Percentiles rank a stretch among this genome's conserved stretches.
These are phyloP conservation scores for Podaxis mareebaensis DNA, from an alignment of 768 basidiomycete species.

Conservation along the genomic window DNA sequence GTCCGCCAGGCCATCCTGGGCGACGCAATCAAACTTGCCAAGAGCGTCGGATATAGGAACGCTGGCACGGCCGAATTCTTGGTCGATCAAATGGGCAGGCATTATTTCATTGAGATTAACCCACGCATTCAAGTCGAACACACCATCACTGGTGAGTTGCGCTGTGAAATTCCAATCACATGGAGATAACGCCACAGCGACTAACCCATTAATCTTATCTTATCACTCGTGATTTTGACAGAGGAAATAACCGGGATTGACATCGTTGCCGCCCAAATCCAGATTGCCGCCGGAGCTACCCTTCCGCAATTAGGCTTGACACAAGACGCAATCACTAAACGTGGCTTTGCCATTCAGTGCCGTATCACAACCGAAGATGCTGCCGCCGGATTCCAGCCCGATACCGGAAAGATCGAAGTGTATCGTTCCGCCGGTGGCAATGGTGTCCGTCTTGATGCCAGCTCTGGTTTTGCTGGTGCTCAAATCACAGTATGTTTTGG, in stretches of 20 bases:
- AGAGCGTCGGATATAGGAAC: slow-evolving; percentile 92
- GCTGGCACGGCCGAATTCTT: slow-evolving; percentile 99
- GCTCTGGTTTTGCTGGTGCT: slow-evolving; percentile 97
- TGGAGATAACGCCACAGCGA: background rate
- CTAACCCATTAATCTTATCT: slow-evolving; percentile 9
- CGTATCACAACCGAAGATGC: slow-evolving; percentile 98
- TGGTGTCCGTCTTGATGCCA: slow-evolving; percentile 95
- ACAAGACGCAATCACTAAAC: slow-evolving; percentile 93
- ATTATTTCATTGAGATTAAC: slow-evolving; percentile 99
- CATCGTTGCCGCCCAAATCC: slow-evolving; percentile 98
- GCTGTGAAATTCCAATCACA: background rate
- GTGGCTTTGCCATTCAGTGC: slow-evolving; percentile 98
- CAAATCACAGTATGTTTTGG: slow-evolving; percentile 82
- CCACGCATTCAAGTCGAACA: slow-evolving; percentile 99
- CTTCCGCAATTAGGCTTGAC: slow-evolving; percentile 93
- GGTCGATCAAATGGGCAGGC: slow-evolving; percentile 93
- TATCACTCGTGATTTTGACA: slow-evolving; percentile 29
- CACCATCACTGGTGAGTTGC: slow-evolving; percentile 83
- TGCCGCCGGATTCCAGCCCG: slow-evolving; percentile 90
- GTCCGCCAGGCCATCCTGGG: slow-evolving; percentile 82
- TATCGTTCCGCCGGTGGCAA: slow-evolving; percentile 99
- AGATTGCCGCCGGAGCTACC: slow-evolving; percentile 98
- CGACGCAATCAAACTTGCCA: slow-evolving; percentile 94
- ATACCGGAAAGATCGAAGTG: slow-evolving; percentile 99
- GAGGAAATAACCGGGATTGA: slow-evolving; percentile 99